Conservation (phyloP, 2,329 filamentous ascomycete genomes). For the Colletotrichum orchidophilum region DNA sequence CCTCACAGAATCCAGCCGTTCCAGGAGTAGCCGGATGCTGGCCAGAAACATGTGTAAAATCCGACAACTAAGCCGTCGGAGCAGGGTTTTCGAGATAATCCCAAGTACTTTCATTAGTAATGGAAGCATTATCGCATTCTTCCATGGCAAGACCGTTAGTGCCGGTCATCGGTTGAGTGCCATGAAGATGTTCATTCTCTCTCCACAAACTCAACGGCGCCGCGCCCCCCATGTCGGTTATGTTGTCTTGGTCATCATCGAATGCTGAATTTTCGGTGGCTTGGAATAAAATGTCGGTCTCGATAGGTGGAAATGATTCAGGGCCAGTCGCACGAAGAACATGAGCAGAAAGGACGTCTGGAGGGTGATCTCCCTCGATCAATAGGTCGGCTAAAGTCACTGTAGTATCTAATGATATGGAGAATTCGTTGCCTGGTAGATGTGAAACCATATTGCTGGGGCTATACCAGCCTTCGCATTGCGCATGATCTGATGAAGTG, state of each 20-base stretch:
- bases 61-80: constrained; percentile 6
- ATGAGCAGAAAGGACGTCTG: not conserved
- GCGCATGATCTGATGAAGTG: not conserved
- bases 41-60: not conserved
- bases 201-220: no score
- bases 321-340: not conserved
- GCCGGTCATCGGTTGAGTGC: not conserved
- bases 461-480: not conserved
- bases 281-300: not conserved
- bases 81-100: not conserved
- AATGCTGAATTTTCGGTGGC: no score
- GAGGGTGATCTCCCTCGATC: not conserved
- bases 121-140: not conserved
- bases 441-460: not conserved
- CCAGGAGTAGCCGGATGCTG: not conserved
- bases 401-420: not conserved
- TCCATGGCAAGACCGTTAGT: not conserved
- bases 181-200: no score
- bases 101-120: fast-evolving
- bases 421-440: not conserved
- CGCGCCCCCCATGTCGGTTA: no score
- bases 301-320: not conserved
- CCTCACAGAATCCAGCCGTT: not conserved
- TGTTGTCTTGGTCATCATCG: no score
- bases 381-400: not conserved